phyloP scores from a whole-genome alignment of 352 stramenopile genomes.

The Elongisporangium anandrum region DNA sequence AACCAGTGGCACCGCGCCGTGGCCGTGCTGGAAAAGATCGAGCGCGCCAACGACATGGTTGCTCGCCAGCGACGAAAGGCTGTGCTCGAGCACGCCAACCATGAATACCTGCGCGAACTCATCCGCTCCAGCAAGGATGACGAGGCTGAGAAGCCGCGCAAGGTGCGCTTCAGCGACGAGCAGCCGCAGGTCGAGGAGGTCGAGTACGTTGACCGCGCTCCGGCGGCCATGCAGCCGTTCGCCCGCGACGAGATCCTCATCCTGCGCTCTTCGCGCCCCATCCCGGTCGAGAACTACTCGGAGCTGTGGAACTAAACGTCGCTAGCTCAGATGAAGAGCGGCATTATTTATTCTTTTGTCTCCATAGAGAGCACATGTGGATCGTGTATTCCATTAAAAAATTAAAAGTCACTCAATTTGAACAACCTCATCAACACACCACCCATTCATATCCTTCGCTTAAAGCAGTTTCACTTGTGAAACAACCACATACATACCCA shows the following conservation, averaged over 20 bases:
- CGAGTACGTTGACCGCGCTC: slow-evolving; percentile 51
- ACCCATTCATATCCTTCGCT: neutral
- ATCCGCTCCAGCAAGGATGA: slow-evolving; percentile 6
- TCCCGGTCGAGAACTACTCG: slow-evolving; percentile 72
- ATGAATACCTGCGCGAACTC: slow-evolving; percentile 9
- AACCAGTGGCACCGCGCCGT: slow-evolving; percentile 76
- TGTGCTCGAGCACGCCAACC: slow-evolving; percentile 60
- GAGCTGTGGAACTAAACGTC: slow-evolving; percentile 69
- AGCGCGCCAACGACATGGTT: slow-evolving; percentile 77
- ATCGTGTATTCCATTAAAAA: slow-evolving; percentile 10
- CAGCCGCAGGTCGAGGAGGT: slow-evolving; percentile 30
- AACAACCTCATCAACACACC: neutral
- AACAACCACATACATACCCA: neutral
- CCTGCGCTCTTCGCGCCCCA: slow-evolving; percentile 64
- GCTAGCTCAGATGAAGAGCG: slow-evolving; percentile 13
- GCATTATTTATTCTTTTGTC: slow-evolving; percentile 1
- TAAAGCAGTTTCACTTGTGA: neutral
- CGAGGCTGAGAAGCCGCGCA: slow-evolving; percentile 20
- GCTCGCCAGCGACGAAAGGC: slow-evolving; percentile 55
- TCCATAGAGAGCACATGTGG: slow-evolving; percentile 18
- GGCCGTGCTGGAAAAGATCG: slow-evolving; percentile 74
- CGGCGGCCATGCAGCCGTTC: slow-evolving; percentile 52
- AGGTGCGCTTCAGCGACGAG: slow-evolving; percentile 60
- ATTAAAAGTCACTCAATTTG: slow-evolving; percentile 7
- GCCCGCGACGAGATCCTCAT: slow-evolving; percentile 77